A percentile compares a stretch with the other conserved stretches of the same genome.
Conservation (phyloP, 257 asterid genomes). For the Penstemon davidsonii region DNA sequence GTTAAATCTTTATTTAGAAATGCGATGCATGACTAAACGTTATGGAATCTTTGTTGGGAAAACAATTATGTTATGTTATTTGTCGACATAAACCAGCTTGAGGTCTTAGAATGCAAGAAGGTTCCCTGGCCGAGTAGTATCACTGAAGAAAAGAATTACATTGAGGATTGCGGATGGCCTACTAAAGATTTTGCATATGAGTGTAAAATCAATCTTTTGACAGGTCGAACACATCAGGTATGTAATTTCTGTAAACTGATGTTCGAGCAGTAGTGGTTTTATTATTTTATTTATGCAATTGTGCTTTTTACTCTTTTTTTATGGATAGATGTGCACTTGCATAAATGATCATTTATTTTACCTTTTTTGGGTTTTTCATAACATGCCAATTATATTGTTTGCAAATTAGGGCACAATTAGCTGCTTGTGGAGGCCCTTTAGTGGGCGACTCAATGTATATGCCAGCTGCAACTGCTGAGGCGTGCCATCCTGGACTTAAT, state of each 20-base stretch:
- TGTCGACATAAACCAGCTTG: constrained; percentile 54
- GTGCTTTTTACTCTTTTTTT: neutral
- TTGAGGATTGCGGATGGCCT: constrained; percentile 84
- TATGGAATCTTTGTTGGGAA: constrained; percentile 1
- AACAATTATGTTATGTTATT: neutral
- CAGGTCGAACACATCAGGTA: constrained; percentile 98
- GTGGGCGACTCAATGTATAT: constrained; percentile 89
- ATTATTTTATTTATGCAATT: neutral
- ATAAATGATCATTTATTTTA: neutral
- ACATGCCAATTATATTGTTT: neutral
- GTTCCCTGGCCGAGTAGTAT: constrained; percentile 73
- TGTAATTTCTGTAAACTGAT: constrained; percentile 4
- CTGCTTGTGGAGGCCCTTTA: constrained; percentile 78
- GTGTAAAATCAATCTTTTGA: constrained; percentile 78
- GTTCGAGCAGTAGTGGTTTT: neutral
- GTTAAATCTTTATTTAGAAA: neutral
- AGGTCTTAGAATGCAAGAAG: constrained; percentile 85
- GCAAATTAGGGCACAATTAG: constrained; percentile 84
- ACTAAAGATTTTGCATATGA: constrained; percentile 74
- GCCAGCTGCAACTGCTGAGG: constrained; percentile 84
- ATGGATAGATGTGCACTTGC: neutral
- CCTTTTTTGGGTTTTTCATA: neutral
- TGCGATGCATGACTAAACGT: neutral
- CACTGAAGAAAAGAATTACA: constrained; percentile 40
- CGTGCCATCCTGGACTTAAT: constrained; percentile 49